Conservation (phyloP, 2,329 filamentous ascomycete species). For the Orbilia blumenaviensis region DNA sequence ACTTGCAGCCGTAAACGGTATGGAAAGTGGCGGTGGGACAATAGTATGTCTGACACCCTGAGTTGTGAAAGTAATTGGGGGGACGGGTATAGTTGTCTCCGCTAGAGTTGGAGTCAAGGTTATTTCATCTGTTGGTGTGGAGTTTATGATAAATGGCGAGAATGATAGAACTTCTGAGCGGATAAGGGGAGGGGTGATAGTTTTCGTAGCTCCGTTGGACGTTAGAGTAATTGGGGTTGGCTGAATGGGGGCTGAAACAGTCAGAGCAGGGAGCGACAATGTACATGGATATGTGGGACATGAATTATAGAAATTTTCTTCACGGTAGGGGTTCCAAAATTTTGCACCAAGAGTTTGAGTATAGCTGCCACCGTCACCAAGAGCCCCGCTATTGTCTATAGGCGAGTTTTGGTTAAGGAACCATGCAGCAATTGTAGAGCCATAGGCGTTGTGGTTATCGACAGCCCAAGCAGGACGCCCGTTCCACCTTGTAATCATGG, state of each 20-base stretch:
- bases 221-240: background rate
- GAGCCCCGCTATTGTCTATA: background rate
- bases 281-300: slow-evolving; percentile 2
- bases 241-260: background rate
- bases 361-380: background rate
- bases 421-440: slow-evolving; percentile 1
- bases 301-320: background rate
- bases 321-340: background rate
- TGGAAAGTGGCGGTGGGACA: background rate
- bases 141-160: background rate
- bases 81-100: background rate
- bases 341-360: background rate
- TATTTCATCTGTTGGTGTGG: background rate
- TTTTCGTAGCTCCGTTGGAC: background rate
- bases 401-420: background rate
- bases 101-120: background rate
- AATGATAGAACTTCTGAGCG: background rate
- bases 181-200: background rate
- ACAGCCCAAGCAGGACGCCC: background rate
- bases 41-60: background rate
- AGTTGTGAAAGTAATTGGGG: background rate
- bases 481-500: background rate
- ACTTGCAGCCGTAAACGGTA: background rate
- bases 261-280: background rate
- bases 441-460: slow-evolving; percentile 14